Base-by-base conservation (phyloP, 306 rosid genomes). In the Glycine latifolia region DNA sequence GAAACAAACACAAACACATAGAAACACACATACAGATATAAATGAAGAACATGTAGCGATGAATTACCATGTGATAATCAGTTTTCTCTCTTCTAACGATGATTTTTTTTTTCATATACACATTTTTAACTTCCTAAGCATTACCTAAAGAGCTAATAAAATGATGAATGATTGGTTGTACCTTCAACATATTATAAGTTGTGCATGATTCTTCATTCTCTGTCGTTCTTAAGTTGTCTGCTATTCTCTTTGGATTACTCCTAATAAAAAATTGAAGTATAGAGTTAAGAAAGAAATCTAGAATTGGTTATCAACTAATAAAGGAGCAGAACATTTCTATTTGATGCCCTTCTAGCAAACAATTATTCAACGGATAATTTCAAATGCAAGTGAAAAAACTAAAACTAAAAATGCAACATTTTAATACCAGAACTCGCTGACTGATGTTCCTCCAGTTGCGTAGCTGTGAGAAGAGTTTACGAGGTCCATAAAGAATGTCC, bases 371-470 rank as follows among this genome's bases (percentile, higher is more conserved):
- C 70, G 44, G 59, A 67, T 47, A 33, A 69, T 49, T 66, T 71
- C 37, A 50, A 61, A 61, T 63, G 78, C 76, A 70, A 35, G 3
- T 48, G 78, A 69, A 88, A 71, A 68, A 83, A 79, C 76, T 7
- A 55, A 78, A 77, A 70, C 70, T 59, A 3, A 52, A 83, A 74
- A 49, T 67, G 75, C n/a, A 60, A 11, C n/a, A 75, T 82, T 77
- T 53, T 49, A 50, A 47, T 96, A 96, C 99, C 99, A 96, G 90
- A 87, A 87, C 80, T 96, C 99, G 3, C 69, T 0, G 81, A 77
- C 89, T 33, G 99, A 96, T 80, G 99, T 89, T 86, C 99, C 99
- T 89, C 99, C 99, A 3, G 99, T 96, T 85, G 99, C 99, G 79
- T 92, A 96, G 86, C 88, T 88, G 72, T 96, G 98, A 75, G 98